Base-by-base conservation (phyloP, 2,329 filamentous ascomycete genomes). In the Knoxdaviesia proteae region DNA sequence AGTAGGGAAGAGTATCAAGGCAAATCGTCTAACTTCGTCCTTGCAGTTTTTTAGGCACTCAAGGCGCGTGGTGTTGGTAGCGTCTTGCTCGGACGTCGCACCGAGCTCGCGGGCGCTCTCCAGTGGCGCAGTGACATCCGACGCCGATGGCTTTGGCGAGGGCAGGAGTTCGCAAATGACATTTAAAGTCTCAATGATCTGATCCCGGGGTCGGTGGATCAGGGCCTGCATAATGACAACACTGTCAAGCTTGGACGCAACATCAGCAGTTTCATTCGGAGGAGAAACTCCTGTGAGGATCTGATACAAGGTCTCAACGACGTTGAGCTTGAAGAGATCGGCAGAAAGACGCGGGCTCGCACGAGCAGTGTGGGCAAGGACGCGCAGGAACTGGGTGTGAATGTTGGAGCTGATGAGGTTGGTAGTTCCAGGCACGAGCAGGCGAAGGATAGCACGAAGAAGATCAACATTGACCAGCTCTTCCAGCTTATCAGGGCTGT, bases 221-320 rank as follows among this genome's bases (percentile, higher is more conserved):
- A 98, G 68, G 35, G 92, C 86, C 61, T 98, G 90, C 92, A 98
- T 98, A 53, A 98, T 90, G 39, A 98, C 74, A 44, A 96, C 88
- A 54, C 86, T 94, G 59, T 96, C 88, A 49, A 96, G 80, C 60
- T 92, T 94, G 35, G 74, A 80, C 32, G 77, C 80, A 45, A 84
- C 73, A 56, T 88, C 78, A 34, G 86, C 77, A 1, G 71, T 77
- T 34, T 80, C 82, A 47, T 68, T 73, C 1, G 90, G 90, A 2
- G 90, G 87, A 0, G 90, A 96, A 2, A 98, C 84, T 20, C 90
- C 90, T 0, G 90, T 96, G 41, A 98, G 63, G 37, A 98, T 96
- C 58, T 98, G 90, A 55, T 96, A 98, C 2, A 98, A 66, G 0
- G 90, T 98, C 59, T 96, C 90, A 31, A 98, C 90, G 43, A 98